Conservation (phyloP, 2,329 filamentous ascomycete species). For the Cladosporium colombiae region DNA sequence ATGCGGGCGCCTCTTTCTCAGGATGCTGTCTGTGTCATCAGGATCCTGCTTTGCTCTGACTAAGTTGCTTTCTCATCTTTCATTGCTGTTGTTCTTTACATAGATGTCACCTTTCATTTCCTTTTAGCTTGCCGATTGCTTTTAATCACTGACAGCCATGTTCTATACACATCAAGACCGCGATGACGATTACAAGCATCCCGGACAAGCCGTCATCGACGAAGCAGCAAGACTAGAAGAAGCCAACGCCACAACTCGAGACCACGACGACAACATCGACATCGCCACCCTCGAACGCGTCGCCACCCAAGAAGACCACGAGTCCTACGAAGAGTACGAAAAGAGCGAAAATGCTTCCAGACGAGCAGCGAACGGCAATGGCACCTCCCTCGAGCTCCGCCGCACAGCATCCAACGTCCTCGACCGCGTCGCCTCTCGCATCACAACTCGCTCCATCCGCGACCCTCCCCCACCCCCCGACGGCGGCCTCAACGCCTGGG, state of each 20-base stretch:
- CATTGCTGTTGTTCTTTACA: not conserved
- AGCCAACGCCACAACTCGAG: constrained; percentile 21
- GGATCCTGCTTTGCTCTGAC: constrained; percentile 6
- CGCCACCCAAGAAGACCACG: constrained; percentile 22
- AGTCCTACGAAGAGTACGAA: constrained; percentile 22
- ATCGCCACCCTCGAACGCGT: constrained; percentile 29
- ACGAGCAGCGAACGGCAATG: not conserved
- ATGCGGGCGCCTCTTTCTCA: not conserved
- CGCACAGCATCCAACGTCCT: constrained; percentile 29
- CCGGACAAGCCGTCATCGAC: constrained; percentile 22
- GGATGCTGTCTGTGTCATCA: constrained; percentile 8
- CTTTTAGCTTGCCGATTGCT: not conserved
- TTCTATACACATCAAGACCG: constrained; percentile 19
- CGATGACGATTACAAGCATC: constrained; percentile 19
- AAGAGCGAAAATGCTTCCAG: not conserved
- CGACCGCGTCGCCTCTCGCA: constrained; percentile 37
- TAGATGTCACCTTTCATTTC: not conserved
- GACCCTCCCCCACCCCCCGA: constrained; percentile 45
- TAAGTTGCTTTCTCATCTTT: not conserved
- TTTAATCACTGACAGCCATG: not conserved
- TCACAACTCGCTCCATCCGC: constrained; percentile 38
- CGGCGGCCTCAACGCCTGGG: constrained; percentile 44
- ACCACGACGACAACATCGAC: constrained; percentile 23
- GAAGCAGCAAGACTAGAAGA: not conserved
- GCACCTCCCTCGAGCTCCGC: constrained; percentile 28